Evolutionary conservation across 139 green algal species (phyloP).

Genomic region (Tetraselmis striata): DNA sequence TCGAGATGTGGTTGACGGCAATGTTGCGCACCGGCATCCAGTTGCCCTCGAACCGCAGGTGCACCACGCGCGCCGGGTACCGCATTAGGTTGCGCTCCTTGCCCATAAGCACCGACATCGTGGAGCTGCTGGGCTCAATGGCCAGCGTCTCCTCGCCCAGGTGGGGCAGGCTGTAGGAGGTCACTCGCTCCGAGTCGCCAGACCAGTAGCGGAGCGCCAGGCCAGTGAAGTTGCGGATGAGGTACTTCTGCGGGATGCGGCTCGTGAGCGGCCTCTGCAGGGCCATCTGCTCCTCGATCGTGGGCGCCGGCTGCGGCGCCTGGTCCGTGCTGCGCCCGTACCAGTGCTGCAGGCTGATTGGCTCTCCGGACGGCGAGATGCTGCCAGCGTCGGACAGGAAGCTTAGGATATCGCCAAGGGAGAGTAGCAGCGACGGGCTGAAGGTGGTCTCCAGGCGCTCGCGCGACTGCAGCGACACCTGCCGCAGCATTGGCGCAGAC

Average conservation of each 20-base stretch:
- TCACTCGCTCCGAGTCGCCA: conserved; percentile 17
- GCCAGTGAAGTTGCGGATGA: conserved; percentile 77
- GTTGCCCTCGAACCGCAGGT: conserved; percentile 74
- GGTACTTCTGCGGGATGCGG: conserved; percentile 69
- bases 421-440: conserved; percentile 67
- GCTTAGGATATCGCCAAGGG: conserved; percentile 56
- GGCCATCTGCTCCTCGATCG: conserved; percentile 56
- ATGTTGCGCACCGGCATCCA: conserved; percentile 55
- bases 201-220: conserved; percentile 69
- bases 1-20: not conserved
- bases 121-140: conserved; percentile 29
- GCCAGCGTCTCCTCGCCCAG: conserved; percentile 46
- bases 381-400: conserved; percentile 27
- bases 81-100: conserved; percentile 36
- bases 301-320: conserved; percentile 24
- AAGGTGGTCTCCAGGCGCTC: conserved; percentile 63
- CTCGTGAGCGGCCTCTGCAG: conserved; percentile 35
- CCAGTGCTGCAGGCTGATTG: not conserved
- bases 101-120: conserved; percentile 25
- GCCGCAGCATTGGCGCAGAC: not conserved
- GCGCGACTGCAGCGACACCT: not conserved
- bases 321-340: not conserved
- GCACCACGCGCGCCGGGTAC: conserved; percentile 52
- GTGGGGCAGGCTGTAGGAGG: conserved; percentile 20
- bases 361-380: not conserved